Conservation (phyloP, 2,329 filamentous ascomycete species). For the Daldinia eschscholtzii region DNA sequence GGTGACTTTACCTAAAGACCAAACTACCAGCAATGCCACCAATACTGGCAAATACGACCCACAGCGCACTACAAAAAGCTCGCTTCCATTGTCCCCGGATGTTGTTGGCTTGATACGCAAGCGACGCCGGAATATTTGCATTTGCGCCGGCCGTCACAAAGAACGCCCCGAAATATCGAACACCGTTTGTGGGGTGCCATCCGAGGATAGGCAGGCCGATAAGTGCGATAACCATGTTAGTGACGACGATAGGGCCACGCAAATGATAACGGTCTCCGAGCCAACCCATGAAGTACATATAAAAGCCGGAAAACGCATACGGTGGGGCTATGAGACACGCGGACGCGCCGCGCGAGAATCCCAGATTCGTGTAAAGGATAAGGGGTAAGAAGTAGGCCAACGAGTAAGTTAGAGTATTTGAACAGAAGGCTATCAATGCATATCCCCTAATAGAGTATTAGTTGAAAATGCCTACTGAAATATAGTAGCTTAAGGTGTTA, state of each 20-base stretch:
- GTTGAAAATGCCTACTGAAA: constrained; percentile 48
- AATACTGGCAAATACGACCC: constrained; percentile 81
- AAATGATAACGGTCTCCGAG: constrained; percentile 74
- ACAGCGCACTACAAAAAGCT: constrained; percentile 79
- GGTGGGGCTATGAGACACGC: constrained; percentile 81
- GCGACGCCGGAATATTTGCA: constrained; percentile 78
- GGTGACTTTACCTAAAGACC: constrained; percentile 70
- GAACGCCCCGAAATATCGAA: constrained; percentile 81
- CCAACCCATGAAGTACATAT: constrained; percentile 72
- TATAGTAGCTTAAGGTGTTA: not conserved
- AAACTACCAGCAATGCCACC: constrained; percentile 82
- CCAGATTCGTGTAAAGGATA: constrained; percentile 73
- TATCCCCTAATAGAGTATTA: constrained; percentile 69
- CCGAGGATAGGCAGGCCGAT: constrained; percentile 81
- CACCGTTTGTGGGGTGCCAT: constrained; percentile 67
- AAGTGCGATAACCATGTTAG: constrained; percentile 74
- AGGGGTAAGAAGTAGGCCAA: constrained; percentile 84
- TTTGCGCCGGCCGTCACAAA: constrained; percentile 81
- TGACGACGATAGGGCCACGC: constrained; percentile 74
- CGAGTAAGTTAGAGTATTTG: constrained; percentile 79
- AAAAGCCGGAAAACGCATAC: constrained; percentile 72
- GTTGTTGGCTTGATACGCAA: constrained; percentile 90
- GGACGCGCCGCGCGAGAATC: constrained; percentile 71
- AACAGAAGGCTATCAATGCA: constrained; percentile 71
- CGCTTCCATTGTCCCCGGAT: constrained; percentile 91